Evolutionary conservation across 2,329 filamentous ascomycete species (phyloP).

Genomic region (Fusarium udum): DNA sequence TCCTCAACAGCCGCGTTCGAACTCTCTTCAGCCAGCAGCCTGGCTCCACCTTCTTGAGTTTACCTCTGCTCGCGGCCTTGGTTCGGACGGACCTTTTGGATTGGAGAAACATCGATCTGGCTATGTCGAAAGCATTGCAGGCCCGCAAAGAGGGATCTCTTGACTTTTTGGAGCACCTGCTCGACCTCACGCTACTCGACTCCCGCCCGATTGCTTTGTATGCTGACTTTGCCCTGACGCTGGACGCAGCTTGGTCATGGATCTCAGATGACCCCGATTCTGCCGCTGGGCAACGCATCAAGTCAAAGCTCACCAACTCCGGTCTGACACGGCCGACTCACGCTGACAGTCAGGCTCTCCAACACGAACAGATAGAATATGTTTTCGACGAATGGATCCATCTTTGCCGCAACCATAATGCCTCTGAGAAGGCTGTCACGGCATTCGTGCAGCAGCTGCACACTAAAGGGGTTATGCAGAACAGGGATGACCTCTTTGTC

Average conservation of each 20-base stretch:
- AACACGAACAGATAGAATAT: constrained; percentile 89
- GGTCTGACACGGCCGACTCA: constrained; percentile 50
- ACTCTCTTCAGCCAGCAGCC: constrained; percentile 66
- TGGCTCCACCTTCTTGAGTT: constrained; percentile 63
- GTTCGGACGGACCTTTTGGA: constrained; percentile 69
- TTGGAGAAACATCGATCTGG: constrained; percentile 73
- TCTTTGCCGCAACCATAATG: constrained; percentile 79
- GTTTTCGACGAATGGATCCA: constrained; percentile 96
- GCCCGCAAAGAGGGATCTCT: constrained; percentile 77
- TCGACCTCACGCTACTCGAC: constrained; percentile 81
- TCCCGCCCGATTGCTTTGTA: constrained; percentile 81
- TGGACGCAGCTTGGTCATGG: constrained; percentile 85
- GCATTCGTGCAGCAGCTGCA: constrained; percentile 89
- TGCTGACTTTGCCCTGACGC: constrained; percentile 84
- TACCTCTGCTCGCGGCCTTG: constrained; percentile 66
- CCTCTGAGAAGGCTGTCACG: constrained; percentile 74
- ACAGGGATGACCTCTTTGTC: constrained; percentile 77
- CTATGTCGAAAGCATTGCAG: constrained; percentile 77
- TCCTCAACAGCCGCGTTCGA: constrained; percentile 64
- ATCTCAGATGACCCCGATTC: constrained; percentile 76
- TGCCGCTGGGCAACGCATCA: constrained; percentile 73
- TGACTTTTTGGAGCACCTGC: constrained; percentile 80
- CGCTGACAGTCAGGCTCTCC: constrained; percentile 62
- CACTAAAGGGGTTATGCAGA: constrained; percentile 74
- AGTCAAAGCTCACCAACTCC: constrained; percentile 65